phyloP scores from a whole-genome alignment of 2,329 filamentous ascomycete species.

The Fusarium compactum region DNA sequence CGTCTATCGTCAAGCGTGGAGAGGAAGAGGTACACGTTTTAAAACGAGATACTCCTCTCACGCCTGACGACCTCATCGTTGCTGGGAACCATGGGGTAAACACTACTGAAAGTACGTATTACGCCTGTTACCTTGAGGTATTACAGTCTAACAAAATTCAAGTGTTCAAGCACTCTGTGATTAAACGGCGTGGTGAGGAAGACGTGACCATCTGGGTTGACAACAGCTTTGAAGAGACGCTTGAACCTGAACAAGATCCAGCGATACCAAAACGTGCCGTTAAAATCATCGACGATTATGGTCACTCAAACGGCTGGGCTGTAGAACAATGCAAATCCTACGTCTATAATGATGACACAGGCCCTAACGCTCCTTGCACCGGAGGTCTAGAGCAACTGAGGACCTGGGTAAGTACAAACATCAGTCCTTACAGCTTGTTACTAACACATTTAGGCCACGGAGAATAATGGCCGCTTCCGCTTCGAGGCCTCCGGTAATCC shows the following conservation, averaged over 20 bases:
- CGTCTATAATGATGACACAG: not conserved
- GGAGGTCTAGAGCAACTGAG: not conserved
- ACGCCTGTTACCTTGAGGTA: too few relatives aligned
- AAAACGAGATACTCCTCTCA: not conserved
- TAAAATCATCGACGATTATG: not conserved
- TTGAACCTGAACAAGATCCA: not conserved
- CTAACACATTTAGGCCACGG: not conserved
- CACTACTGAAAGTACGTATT: not conserved
- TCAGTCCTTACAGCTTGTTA: too few relatives aligned
- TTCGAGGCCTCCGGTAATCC: not conserved
- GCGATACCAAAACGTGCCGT: not conserved
- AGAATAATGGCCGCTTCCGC: not conserved
- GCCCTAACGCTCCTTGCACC: not conserved
- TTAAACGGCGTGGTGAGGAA: not conserved
- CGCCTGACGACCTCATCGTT: not conserved
- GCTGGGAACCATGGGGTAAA: not conserved
- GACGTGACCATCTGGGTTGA: not conserved
- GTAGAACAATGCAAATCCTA: not conserved
- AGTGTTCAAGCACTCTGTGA: not conserved
- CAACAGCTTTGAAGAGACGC: not conserved
- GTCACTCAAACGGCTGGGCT: not conserved
- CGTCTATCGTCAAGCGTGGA: too few relatives aligned
- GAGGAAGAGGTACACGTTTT: not conserved
- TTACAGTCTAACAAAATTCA: not conserved
- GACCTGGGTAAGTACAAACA: not conserved